Evolutionary conservation across 2,329 filamentous ascomycete species (phyloP).

Genomic region (Ophiosphaerella korrae): DNA sequence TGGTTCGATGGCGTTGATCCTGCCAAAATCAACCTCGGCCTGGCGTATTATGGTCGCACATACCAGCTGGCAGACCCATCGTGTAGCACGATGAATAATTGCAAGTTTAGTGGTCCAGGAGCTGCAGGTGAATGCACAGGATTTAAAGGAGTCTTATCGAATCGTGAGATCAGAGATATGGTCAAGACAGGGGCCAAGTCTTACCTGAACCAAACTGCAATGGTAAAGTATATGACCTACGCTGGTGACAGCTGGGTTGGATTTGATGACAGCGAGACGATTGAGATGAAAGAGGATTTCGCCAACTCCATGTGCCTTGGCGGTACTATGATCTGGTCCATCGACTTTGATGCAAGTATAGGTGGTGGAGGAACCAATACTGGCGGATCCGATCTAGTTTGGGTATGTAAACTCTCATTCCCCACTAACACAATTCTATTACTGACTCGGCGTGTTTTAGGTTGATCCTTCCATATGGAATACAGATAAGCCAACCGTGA

Average conservation of each 20-base stretch:
- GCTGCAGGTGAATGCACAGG: slow-evolving; percentile 27
- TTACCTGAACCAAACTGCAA: slow-evolving; percentile 27
- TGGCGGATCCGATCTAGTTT: slow-evolving; percentile 8
- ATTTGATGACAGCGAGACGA: slow-evolving; percentile 47
- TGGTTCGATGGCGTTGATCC: slow-evolving; percentile 53
- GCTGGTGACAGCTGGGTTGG: slow-evolving; percentile 44
- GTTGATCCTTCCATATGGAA: no score
- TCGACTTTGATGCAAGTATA: slow-evolving; percentile 16
- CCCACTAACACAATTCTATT: slow-evolving; percentile 6
- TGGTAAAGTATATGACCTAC: slow-evolving; percentile 41
- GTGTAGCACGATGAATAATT: slow-evolving; percentile 49
- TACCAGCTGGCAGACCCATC: slow-evolving; percentile 30
- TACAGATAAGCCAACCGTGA: no score
- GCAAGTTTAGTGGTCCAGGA: slow-evolving; percentile 27
- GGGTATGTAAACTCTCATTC: slow-evolving; percentile 11
- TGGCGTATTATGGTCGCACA: slow-evolving; percentile 52
- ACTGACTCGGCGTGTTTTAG: not conserved
- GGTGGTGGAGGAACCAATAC: slow-evolving; percentile 11
- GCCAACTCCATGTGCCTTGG: slow-evolving; percentile 34
- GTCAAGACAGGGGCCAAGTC: slow-evolving; percentile 21
- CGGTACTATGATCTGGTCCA: slow-evolving; percentile 28
- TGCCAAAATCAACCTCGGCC: slow-evolving; percentile 50
- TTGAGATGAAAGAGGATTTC: slow-evolving; percentile 54
- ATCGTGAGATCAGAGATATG: slow-evolving; percentile 43
- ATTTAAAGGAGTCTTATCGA: slow-evolving; percentile 35